Percentiles rank a stretch among this genome's conserved stretches.
These are phyloP conservation scores for Xylaria curta DNA, from an alignment of 495 filamentous ascomycete genomes.

Conservation along the genomic window DNA sequence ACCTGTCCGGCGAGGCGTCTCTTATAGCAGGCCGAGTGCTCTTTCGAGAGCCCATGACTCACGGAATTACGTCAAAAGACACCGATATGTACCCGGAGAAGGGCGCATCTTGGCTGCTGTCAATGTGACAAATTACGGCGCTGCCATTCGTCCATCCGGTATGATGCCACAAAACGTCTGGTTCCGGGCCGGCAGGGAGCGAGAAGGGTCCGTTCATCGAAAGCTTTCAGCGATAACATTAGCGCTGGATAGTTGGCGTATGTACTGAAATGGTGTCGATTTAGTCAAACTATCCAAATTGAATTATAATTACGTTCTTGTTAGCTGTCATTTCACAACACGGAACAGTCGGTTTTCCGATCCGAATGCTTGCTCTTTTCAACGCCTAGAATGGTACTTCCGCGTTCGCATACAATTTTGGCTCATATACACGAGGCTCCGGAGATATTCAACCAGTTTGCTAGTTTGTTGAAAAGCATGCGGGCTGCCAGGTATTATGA, in stretches of 20 bases:
- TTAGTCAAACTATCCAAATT: neutral
- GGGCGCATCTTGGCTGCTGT: constrained; percentile 14
- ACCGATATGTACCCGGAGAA: neutral
- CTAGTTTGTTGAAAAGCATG: neutral
- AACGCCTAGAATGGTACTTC: neutral
- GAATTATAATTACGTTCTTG: constrained; percentile 1
- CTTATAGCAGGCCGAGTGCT: neutral
- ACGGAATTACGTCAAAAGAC: neutral
- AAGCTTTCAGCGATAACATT: neutral
- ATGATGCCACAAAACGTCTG: neutral
- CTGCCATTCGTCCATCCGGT: constrained; percentile 3
- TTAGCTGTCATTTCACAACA: neutral
- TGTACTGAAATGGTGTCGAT: neutral
- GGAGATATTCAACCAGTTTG: neutral
- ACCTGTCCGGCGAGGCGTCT: neutral
- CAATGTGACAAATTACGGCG: constrained; percentile 11
- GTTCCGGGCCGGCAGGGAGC: neutral
- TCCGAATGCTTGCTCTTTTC: neutral
- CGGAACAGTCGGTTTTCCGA: neutral
- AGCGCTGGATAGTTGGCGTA: neutral
- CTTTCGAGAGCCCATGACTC: neutral
- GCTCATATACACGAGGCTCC: neutral
- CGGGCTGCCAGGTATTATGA: neutral
- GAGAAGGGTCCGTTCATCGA: neutral
- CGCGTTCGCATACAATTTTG: neutral